phyloP scores from a whole-genome alignment of 2,329 filamentous ascomycete species.

The Fusarium dimerum region DNA sequence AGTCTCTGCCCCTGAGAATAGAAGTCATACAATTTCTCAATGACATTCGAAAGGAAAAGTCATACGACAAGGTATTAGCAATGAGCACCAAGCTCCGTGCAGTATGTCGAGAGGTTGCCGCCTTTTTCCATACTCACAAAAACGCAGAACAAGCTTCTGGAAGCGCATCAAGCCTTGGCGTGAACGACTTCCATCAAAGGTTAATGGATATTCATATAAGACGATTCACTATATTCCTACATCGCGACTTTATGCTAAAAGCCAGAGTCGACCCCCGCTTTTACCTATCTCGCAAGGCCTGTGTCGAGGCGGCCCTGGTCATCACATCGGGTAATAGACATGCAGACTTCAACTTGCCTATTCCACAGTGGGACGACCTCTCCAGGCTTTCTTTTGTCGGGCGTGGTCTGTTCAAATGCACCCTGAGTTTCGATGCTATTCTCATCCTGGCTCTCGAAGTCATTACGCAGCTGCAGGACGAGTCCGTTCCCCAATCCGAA shows the following conservation, averaged over 20 bases:
- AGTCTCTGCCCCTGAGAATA: constrained; percentile 22
- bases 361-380: constrained; percentile 22
- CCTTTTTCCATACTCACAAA: constrained; percentile 20
- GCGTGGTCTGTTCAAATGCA: constrained; percentile 28
- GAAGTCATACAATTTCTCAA: constrained; percentile 23
- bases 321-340: constrained; percentile 21
- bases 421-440: constrained; percentile 28
- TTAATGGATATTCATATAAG: constrained; percentile 27
- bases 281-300: constrained; percentile 28
- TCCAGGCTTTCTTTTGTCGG: constrained; percentile 27
- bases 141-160: neutral
- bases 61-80: constrained; percentile 21
- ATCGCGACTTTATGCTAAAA: constrained; percentile 30
- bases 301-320: constrained; percentile 26
- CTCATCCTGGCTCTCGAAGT: constrained; percentile 24
- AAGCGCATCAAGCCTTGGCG: constrained; percentile 7
- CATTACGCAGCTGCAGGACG: constrained; percentile 27
- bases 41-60: constrained; percentile 21
- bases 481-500: constrained; percentile 15
- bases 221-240: constrained; percentile 29
- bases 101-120: constrained; percentile 24
- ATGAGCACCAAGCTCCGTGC: constrained; percentile 21
- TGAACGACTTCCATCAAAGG: constrained; percentile 25
- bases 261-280: constrained; percentile 23
- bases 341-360: constrained; percentile 11